Base-by-base conservation (phyloP, 2,329 filamentous ascomycete genomes). In the Trichoderma koningiopsis region DNA sequence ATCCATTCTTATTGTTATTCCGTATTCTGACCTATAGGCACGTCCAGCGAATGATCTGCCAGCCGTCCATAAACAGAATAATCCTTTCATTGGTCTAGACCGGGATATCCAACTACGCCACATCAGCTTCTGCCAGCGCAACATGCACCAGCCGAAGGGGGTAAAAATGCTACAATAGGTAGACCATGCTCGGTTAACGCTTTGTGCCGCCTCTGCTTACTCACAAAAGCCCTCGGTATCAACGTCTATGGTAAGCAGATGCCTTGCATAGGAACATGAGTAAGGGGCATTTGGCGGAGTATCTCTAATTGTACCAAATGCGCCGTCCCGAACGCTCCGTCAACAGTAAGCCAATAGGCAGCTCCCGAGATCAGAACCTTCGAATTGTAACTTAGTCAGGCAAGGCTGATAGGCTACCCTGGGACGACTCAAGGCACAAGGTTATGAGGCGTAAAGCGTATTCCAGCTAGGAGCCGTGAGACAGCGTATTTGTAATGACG, bases 71-170 rank as follows among this genome's bases (percentile, higher is more conserved):
- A 33, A 13, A 16, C 19, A 10, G 31, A 22, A 31, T 8, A 33
- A n/a, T 27, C 27, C 19, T 56, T 52, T 22, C 33, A 55, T 11
- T 56, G n/a, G 37, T 53, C 47, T 13, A 24, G 22, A 19, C 37
- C 33, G 24, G 14, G 37, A 43, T 43, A n/a, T 27, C n/a, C 22
- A 43, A 24, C 22, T 19, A 43, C 61, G 61, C 61, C 61, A 64
- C 61, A 64, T 31, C 61, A 16, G 61, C 14, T 5, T 52, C 61
- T 56, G 61, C 61, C 61, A 64, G 40, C 61, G 33, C 61, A 55
- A 22, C 24, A 40, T 55, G 19, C 61, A 19, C 47, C 61, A 31
- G 11, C 61, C 14, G 13, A 64, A 40, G 13, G 11, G 7, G 7
- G 7, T 7, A 55, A 55, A 55, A 40, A 49, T 49, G 22, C 40